phyloP scores from a whole-genome alignment of 2,329 filamentous ascomycete species.

The Cercospora beticola region DNA sequence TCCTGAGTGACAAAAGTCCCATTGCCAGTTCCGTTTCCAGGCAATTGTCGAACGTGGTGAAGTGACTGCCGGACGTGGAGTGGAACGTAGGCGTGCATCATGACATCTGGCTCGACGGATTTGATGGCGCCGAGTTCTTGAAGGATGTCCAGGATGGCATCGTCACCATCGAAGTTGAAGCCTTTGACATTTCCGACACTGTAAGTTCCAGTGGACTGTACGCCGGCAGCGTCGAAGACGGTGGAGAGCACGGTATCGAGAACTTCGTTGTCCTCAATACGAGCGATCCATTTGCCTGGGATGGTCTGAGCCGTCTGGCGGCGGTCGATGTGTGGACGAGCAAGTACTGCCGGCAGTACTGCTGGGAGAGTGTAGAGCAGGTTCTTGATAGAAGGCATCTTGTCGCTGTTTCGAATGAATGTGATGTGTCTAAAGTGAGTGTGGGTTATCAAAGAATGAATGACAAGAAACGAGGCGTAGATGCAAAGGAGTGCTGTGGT shows the following conservation, averaged over 20 bases:
- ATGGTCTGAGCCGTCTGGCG: conserved; percentile 21
- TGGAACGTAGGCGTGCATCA: conserved; percentile 36
- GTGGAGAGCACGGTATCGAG: conserved; percentile 19
- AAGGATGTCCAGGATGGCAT: conserved; percentile 37
- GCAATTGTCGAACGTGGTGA: background rate
- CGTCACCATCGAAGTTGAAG: conserved; percentile 40
- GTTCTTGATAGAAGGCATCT: conserved; percentile 6
- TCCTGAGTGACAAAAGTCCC: conserved; percentile 16
- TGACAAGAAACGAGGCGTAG: conserved; percentile 4
- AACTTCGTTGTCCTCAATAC: conserved; percentile 17
- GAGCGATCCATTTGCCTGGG: conserved; percentile 24
- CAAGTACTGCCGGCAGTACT: conserved; percentile 17
- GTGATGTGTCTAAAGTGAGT: background rate
- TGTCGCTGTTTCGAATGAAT: conserved; percentile 8
- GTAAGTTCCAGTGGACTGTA: conserved; percentile 37
- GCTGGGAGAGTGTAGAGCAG: conserved; percentile 7
- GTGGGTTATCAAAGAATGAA: conserved; percentile 4
- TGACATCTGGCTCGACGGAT: conserved; percentile 43
- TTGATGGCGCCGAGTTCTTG: conserved; percentile 35
- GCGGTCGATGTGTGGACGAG: conserved; percentile 20
- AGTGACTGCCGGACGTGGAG: background rate
- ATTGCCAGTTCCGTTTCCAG: conserved; percentile 11
- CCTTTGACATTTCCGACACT: conserved; percentile 41
- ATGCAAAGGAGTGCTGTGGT: background rate
- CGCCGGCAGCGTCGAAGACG: conserved; percentile 17